Evolutionary conservation across 2,329 filamentous ascomycete genomes (phyloP), one percentile per base, ranked within the genome.

Genomic region (Hypoxylon sp.): DNA sequence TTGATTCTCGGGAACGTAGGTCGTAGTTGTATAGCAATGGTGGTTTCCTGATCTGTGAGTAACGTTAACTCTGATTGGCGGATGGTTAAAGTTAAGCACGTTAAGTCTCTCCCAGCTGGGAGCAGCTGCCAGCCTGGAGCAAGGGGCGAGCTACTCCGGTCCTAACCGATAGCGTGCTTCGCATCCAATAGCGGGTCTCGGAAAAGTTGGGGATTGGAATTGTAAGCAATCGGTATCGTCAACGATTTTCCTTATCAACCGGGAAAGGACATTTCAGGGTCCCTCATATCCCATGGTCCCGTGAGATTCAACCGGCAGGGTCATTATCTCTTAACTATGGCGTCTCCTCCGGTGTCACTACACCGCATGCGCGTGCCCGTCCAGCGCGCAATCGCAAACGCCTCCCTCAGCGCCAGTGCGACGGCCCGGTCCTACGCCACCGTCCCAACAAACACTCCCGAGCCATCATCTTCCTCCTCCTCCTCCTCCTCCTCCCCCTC

Each of bases 401-500:
- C 76, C 8, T 55, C 67, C 11, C 52, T 66, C 44, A 56, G 35
- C 15, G 62, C 70, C 19, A 39, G 46, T 2, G 44, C 39, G 3
- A 32, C 32, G n/a, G 50, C 53, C 46, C 71, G 76, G 37, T 70
- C 73, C 10, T 78, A 78, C 70, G 76, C 76, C 39, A 78, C 76
- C 39, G 69, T 77, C 65, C 75, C 76, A 64, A 73, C 66, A 65
- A 67, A 68, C 44, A 65, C 63, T 8, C 44, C 73, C 73, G 75
- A 37, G 62, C 71, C 32, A 27, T 27, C 58, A 69, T 72, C 59
- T 63, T 76, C 66, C 72, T 76, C 60, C 31, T 75, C 66, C 72
- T 75, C 60, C 31, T 71, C 80, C 31, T 68, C 79, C 72, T 76
- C 60, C 31, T 75, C 66, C 72, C 76, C 60, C 31, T 71, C 80